Evolutionary conservation across 305 asterid genomes (phyloP).

Genomic region (Galium porrigens): DNA sequence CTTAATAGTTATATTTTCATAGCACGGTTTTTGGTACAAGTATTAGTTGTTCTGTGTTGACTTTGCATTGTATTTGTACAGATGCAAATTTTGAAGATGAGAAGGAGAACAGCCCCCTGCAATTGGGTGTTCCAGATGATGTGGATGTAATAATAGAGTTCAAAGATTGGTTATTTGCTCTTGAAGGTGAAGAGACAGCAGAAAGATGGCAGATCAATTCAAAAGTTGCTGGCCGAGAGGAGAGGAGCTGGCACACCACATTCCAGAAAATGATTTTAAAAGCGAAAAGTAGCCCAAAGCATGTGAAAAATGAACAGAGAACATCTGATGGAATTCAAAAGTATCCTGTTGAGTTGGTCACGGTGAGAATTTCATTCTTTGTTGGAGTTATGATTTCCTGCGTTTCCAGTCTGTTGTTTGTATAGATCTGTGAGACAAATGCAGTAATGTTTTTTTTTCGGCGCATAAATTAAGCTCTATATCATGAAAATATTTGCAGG

Average conservation of each 20-base stretch:
- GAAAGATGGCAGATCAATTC: slow-evolving; percentile 33
- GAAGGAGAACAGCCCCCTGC: slow-evolving; percentile 35
- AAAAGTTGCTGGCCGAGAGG: slow-evolving; percentile 54
- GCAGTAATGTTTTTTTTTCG: not conserved
- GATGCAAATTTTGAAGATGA: slow-evolving; percentile 43
- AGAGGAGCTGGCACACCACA: slow-evolving; percentile 81
- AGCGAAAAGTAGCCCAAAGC: slow-evolving; percentile 56
- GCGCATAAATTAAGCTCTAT: not conserved
- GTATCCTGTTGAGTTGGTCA: slow-evolving; percentile 68
- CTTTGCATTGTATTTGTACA: slow-evolving; percentile 18
- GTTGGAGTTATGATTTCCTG: not conserved
- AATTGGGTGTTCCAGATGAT: slow-evolving; percentile 81
- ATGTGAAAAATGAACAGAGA: slow-evolving; percentile 19
- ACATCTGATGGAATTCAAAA: slow-evolving; percentile 30
- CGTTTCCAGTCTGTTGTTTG: not conserved
- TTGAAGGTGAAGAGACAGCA: slow-evolving; percentile 59
- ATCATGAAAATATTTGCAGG: slow-evolving; percentile 34
- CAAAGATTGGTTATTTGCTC: slow-evolving; percentile 92
- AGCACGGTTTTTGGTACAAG: not conserved
- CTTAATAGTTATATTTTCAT: not conserved
- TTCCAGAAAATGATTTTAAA: slow-evolving; percentile 49
- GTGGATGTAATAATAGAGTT: slow-evolving; percentile 64
- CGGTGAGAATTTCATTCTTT: slow-evolving; percentile 41
- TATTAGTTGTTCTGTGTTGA: slow-evolving; percentile 10
- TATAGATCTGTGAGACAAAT: not conserved